Evolutionary conservation across 139 green algal species (phyloP), one percentile per base, ranked within the genome.

Genomic region (Coccomyxa sp.): DNA sequence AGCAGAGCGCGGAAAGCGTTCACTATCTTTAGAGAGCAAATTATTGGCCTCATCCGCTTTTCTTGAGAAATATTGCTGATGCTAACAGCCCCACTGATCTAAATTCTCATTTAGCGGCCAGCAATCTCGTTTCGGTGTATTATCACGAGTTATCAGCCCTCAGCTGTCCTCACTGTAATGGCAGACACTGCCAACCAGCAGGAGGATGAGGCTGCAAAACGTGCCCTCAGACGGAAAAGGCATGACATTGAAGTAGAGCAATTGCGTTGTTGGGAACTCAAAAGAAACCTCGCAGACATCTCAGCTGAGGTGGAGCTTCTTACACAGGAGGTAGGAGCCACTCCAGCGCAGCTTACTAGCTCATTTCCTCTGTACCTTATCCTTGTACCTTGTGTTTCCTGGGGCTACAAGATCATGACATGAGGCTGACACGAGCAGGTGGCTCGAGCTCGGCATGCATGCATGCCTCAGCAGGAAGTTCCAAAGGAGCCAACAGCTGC

Each of bases 291-390:
- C 27, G 84, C 79, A 11, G 84, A 89, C 63, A 87, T 92, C 45
- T 79, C 63, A 23, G 79, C 81, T 0, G 89, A 92, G 57, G 79
- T 91, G 7, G 89, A 92, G 82, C 58, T 85, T 28, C 76, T 92
- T 66, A 84, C 84, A 17, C 75, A 84, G 7, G 88, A 92, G 87
- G 89, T 38, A 59, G 13, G 71, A 45, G 27, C 23, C 23, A 45
- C 25, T 51, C 27, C 10, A 45, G 27, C 4, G 71, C 71, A 18
- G 27, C n/a, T 38, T 31, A 45, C 38, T 51, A 51, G 38, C 7
- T 51, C 38, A 3, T 3, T 51, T 51, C 7, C 38, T 7, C 38
- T 51, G 38, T 51, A 71, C 16, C 15, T 17, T 27, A 71, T 27
- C 15, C 63, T 71, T 71, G 66, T 23, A 27, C 66, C 66, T 74